Base-by-base conservation (phyloP, 2,329 filamentous ascomycete species). In the Elsinoe perseae region DNA sequence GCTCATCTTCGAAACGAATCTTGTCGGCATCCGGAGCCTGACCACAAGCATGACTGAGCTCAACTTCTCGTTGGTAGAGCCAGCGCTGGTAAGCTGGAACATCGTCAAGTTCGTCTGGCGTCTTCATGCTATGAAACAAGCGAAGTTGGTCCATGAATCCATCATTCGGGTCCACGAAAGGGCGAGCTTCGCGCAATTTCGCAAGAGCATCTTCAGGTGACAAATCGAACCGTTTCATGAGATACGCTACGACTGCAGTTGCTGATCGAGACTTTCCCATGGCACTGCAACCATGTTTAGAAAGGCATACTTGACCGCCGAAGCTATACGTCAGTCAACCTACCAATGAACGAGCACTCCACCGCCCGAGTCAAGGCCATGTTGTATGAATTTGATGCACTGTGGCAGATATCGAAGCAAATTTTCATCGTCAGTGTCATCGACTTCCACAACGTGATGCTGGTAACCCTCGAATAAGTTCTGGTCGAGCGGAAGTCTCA, bases 261-360 rank as follows among this genome's bases (percentile, higher is more conserved):
- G 92, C 87, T 48, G 92, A 97, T 58, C 93, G 87, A 30, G 91
- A 96, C 73, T 95, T 95, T 54, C 93, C 93, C 84, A 95, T 95
- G 20, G 90, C 92, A 78, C 93, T 95, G 73, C 80, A 77, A 58
- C 61, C 44, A 60, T 59, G 54, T 50, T 10, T 27, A 43, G 12
- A 32, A 38, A 8, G 43, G 28, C 5, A 7, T 50, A 50, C 27
- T 14, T 34, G 36, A 52, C 50, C 38, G 53, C 56, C 25, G 16
- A 23, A 3, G 10, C 8, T 28, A 36, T 28, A 14, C 28, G 32
- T 10, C 30, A 36, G 14, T 23, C 20, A 1, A 79, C 83, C 77
- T 69, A 87, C 83, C 84, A 88, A 72, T 87, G 84, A 62, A 87
- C 80, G 59, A 87, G 75, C 36, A 87, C 83, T 54, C 79, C 79